Base-by-base conservation (phyloP, 2,329 filamentous ascomycete genomes). In the Penicillium corylophilum region DNA sequence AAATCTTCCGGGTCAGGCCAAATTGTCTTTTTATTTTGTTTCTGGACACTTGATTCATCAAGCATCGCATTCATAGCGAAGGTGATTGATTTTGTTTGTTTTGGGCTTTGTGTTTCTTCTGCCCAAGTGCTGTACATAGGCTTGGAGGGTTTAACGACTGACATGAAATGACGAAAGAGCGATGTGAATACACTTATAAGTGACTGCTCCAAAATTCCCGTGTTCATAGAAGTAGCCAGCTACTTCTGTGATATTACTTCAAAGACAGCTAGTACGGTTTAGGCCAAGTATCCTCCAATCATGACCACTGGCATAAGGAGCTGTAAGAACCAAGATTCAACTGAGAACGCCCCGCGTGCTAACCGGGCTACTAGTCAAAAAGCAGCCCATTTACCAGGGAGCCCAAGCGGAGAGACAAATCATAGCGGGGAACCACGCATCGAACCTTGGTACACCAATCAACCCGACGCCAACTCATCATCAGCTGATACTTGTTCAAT, bases 61-160 rank as follows among this genome's bases (percentile, higher is more conserved):
- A 50, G 39, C 44, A 39, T 44, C 24, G 26, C 35, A 48, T 55
- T 51, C 50, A 59, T 59, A 57, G 56, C 57, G 56, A 35, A 24
- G 47, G 53, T 48, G 49, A 47, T 43, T 47, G 15, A 20, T 46
- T 26, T 54, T 43, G 28, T 51, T 51, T 45, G 28, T n/a, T 41
- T 50, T 49, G 45, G 15, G 45, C 46, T 46, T 29, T 23, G 39
- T n/a, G 23, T 13, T 24, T 28, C 24, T 23, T 38, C 7, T 31
- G 40, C 28, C 44, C 43, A 38, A 38, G 35, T 20, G 33, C 41
- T 42, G 36, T 44, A 53, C 50, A 54, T 48, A 48, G 35, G 13
- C 31, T 42, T 23, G 40, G 36, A 31, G 35, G 35, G 35, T 24
- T 47, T 51, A 39, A 51, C 33, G 49, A 51, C 46, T 29, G 35